phyloP scores from a whole-genome alignment of 306 rosid species.

The Fragaria ananassa region DNA sequence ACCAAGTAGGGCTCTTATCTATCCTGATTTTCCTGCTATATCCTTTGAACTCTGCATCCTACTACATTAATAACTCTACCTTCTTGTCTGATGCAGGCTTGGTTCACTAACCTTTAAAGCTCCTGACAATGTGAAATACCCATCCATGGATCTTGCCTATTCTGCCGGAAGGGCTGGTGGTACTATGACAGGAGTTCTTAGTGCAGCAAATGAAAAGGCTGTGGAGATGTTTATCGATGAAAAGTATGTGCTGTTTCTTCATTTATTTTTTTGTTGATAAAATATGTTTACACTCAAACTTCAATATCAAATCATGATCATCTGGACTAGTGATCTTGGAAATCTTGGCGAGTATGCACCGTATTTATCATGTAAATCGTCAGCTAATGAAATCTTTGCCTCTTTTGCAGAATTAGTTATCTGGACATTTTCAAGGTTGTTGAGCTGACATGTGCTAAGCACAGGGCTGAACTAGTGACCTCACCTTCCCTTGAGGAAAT shows the following conservation, averaged over 20 bases:
- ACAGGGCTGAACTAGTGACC: constrained; percentile 53
- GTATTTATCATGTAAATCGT: neutral
- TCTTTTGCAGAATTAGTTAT: constrained; percentile 69
- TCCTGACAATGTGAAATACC: constrained; percentile 92
- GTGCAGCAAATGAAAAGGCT: constrained; percentile 99
- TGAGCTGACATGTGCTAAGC: constrained; percentile 85
- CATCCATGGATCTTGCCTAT: constrained; percentile 93
- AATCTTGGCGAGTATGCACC: neutral
- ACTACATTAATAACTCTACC: neutral
- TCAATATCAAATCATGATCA: neutral
- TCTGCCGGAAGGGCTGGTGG: constrained; percentile 99
- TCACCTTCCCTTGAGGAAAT: constrained; percentile 94
- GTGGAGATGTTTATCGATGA: constrained; percentile 93
- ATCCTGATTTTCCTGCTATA: neutral
- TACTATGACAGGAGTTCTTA: constrained; percentile 98
- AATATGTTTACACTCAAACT: neutral
- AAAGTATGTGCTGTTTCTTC: constrained; percentile 47
- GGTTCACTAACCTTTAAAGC: constrained; percentile 86
- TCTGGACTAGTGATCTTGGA: neutral
- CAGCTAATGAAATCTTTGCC: constrained; percentile 8
- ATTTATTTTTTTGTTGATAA: constrained; percentile 1
- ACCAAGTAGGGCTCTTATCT: neutral
- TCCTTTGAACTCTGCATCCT: neutral
- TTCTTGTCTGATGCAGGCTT: constrained; percentile 56
- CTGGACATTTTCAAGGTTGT: constrained; percentile 91